Conservation (phyloP, 208 protist genomes). For the Acanthamoeba castellanii region DNA sequence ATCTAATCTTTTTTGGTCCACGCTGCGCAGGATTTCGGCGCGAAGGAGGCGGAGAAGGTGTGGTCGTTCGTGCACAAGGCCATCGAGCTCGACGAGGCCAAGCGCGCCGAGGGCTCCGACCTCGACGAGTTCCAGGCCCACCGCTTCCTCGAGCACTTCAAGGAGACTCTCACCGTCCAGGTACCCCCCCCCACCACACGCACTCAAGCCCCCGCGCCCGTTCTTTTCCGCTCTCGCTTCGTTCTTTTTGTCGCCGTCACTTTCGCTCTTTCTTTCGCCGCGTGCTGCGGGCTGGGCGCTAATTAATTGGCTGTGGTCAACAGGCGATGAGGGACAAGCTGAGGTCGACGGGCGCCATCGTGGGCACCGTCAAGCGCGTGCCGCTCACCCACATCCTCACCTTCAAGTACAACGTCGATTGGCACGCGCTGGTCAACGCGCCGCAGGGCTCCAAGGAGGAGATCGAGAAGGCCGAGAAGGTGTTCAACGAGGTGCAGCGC, state of each 20-base stretch:
- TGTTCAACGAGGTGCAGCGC: neutral
- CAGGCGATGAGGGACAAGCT: conserved; percentile 66
- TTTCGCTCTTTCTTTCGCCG: too few relatives aligned
- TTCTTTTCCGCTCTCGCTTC: too few relatives aligned
- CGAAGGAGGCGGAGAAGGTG: conserved; percentile 65
- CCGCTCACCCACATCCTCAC: conserved; percentile 61
- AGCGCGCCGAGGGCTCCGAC: neutral
- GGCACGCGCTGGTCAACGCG: conserved; percentile 46
- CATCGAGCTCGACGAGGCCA: conserved; percentile 48
- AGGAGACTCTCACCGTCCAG: neutral
- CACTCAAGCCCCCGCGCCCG: conserved; percentile 23
- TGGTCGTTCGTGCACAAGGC: conserved; percentile 40
- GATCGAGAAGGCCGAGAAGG: conserved; percentile 61
- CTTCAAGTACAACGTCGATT: conserved; percentile 54
- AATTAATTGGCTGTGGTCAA: neutral
- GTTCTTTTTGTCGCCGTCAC: neutral
- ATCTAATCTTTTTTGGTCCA: too few relatives aligned
- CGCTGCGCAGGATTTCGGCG: too few relatives aligned
- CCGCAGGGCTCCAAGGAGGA: conserved; percentile 67
- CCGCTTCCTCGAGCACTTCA: too few relatives aligned
- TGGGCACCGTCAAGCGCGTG: conserved; percentile 15
- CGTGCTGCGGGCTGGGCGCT: neutral
- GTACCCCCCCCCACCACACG: neutral
- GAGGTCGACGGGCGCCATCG: conserved; percentile 26
- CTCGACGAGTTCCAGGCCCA: too few relatives aligned